phyloP scores from a whole-genome alignment of 2,329 filamentous ascomycete genomes.

The Neopestalotiopsis sp. region DNA sequence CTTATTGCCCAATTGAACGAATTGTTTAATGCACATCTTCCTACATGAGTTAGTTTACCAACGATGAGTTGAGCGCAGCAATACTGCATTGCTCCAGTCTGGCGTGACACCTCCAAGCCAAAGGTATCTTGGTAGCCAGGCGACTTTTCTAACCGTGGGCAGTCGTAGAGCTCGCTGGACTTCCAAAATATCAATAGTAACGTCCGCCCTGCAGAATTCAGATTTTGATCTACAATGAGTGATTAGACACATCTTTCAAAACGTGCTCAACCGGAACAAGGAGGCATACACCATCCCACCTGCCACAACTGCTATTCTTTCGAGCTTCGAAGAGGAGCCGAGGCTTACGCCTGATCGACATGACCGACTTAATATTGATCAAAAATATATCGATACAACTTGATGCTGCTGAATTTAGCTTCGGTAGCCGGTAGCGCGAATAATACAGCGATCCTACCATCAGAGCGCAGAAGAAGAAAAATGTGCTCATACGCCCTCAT shows the following conservation, averaged over 20 bases:
- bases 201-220: no score
- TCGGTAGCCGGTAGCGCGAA: not conserved
- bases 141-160: no score
- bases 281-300: not conserved
- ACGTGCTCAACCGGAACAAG: not conserved
- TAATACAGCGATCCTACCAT: not conserved
- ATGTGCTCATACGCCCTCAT: conserved; percentile 3
- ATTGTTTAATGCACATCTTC: not conserved
- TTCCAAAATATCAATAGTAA: no score
- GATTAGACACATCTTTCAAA: not conserved
- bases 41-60: not conserved
- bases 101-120: no score
- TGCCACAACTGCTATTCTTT: not conserved
- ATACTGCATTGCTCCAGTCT: not conserved
- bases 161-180: no score
- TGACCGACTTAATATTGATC: not conserved
- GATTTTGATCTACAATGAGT: not conserved
- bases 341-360: not conserved
- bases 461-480: not conserved
- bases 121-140: no score
- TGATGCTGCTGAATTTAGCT: not conserved
- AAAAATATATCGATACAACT: not conserved
- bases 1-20: not conserved
- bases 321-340: not conserved
- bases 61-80: not conserved